Base-by-base conservation (phyloP, 306 rosid species). In the Trifolium repens region DNA sequence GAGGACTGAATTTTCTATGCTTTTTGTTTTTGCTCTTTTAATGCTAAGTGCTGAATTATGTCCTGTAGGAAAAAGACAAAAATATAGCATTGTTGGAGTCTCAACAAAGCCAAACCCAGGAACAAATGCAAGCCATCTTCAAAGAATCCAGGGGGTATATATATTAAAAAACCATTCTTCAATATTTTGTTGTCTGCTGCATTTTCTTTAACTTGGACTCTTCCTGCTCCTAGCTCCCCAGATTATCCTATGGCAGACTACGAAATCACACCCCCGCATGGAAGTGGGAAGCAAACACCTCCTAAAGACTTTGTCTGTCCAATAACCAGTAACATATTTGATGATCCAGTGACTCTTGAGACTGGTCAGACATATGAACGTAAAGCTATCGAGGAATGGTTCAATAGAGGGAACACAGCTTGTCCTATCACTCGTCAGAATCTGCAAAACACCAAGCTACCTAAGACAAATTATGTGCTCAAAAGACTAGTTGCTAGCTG, bases 351-450 rank as follows among this genome's bases (percentile, higher is more conserved):
- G 73, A 94, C 98, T 42, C 90, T 94, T 42, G 97, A 94, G 84
- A 94, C 97, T 7, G 98, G 97, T 27, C 97, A 94, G 74, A 91
- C 98, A 69, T 94, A 86, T 61, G 98, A 94, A 87, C 91, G 97
- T 9, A 79, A 60, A 78, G 98, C 98, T 5, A 94, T 90, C 10
- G 96, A 89, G 55, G 96, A 94, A 78, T 94, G 98, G 98, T 85
- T 91, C 46, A 89, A 87, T 55, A 84, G 89, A 76, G 98, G 96
- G 26, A 90, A 91, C 84, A 79, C 81, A 44, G 85, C 93, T 9
- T 91, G 98, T 82, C 97, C 98, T 26, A 94, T 91, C 52, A 94
- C 98, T 10, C 90, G 97, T 82, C 97, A 90, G 85, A 81, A 82
- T 75, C 84, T 94, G 82, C 93, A 90, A 43, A 88, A 77, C 54